These are phyloP conservation scores for Wickerhamiella azyma DNA, from an alignment of 805 yeast genomes.

Conservation along the genomic window DNA sequence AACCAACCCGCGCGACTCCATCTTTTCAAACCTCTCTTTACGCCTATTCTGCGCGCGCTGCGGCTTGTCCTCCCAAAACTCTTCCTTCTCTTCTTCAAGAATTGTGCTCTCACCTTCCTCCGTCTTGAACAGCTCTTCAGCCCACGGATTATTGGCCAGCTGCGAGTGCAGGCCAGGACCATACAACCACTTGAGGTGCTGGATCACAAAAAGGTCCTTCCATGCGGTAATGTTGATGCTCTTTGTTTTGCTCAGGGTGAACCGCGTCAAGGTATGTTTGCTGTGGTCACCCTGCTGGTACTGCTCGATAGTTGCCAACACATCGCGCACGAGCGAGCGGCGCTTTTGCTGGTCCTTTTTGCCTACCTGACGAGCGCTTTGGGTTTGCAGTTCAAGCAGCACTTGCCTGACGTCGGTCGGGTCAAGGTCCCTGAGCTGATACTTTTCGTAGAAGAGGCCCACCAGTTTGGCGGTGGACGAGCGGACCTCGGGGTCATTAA, in stretches of 20 bases:
- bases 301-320: conserved; percentile 2
- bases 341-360: conserved; percentile 50
- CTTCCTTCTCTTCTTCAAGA: conserved; percentile 2
- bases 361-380: conserved; percentile 42
- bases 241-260: conserved; percentile 18
- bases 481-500: conserved; percentile 36
- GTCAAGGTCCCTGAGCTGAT: conserved; percentile 29
- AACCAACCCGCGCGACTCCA: conserved; percentile 9
- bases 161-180: conserved; percentile 27
- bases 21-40: conserved; percentile 13
- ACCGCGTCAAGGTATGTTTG: conserved; percentile 16
- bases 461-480: conserved; percentile 43
- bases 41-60: conserved; percentile 9
- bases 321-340: conserved; percentile 24
- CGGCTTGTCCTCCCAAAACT: conserved; percentile 10
- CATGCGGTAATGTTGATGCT: conserved; percentile 24
- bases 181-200: conserved; percentile 26
- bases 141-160: conserved; percentile 24
- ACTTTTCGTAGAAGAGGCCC: conserved; percentile 44
- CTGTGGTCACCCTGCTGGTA: neutral
- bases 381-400: conserved; percentile 30
- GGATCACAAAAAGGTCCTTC: conserved; percentile 23
- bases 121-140: neutral
- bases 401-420: conserved; percentile 29
- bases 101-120: neutral